These are phyloP conservation scores for Sclerotinia minor DNA, from an alignment of 2,329 filamentous ascomycete species.

Conservation along the genomic window DNA sequence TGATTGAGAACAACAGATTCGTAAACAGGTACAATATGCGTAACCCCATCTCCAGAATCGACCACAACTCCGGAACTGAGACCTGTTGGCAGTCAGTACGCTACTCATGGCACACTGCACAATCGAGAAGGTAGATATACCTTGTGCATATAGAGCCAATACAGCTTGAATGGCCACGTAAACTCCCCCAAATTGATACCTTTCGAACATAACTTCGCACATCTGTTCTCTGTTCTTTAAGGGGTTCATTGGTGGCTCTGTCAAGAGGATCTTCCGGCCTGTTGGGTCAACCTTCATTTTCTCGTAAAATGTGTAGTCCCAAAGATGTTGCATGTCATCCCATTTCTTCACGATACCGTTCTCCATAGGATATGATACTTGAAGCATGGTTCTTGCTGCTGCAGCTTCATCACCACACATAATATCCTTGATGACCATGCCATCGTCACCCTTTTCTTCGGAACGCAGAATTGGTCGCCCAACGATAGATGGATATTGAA, in stretches of 20 bases:
- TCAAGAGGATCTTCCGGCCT: conserved; percentile 94
- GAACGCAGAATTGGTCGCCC: conserved; percentile 95
- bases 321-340: conserved; percentile 99
- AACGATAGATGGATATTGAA: conserved; percentile 97
- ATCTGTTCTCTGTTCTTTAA: conserved; percentile 96
- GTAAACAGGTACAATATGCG: conserved; percentile 97
- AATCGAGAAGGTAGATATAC: conserved; percentile 48
- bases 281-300: conserved; percentile 92
- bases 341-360: conserved; percentile 99
- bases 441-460: conserved; percentile 72
- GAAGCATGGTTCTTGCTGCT: conserved; percentile 92
- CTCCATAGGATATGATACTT: conserved; percentile 99
- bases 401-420: conserved; percentile 99
- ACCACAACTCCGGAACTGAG: conserved; percentile 95
- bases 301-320: conserved; percentile 98
- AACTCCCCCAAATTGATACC: conserved; percentile 92
- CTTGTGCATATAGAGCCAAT: conserved; percentile 92
- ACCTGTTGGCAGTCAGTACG: conserved; percentile 50
- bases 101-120: conserved; percentile 25
- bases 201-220: conserved; percentile 99
- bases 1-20: conserved; percentile 98
- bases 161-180: conserved; percentile 99
- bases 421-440: conserved; percentile 88
- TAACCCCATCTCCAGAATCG: conserved; percentile 96
- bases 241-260: conserved; percentile 97